These are phyloP conservation scores for Flaveria robusta DNA, from an alignment of 129 eudicot genomes.

Conservation along the genomic window DNA sequence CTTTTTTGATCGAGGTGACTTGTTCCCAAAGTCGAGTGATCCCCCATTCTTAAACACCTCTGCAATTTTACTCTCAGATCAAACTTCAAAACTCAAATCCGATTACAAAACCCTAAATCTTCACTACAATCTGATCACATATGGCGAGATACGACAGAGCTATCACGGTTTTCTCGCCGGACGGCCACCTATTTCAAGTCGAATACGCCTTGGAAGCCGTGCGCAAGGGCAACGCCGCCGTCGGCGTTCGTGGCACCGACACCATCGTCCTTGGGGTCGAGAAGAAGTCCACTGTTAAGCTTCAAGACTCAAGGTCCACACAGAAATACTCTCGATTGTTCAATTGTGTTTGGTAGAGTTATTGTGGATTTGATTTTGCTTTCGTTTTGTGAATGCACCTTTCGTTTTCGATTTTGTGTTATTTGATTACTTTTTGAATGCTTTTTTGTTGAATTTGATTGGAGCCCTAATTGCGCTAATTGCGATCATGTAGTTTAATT, in stretches of 20 bases:
- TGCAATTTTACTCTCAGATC: constrained; percentile 18
- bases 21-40: constrained; percentile 46
- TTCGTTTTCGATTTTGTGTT: constrained; percentile 3
- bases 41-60: constrained; percentile 11
- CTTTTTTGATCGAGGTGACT: constrained; percentile 32
- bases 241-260: constrained; percentile 81
- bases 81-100: not conserved
- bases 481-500: constrained; percentile 13
- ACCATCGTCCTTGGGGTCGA: constrained; percentile 74
- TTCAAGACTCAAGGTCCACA: constrained; percentile 70
- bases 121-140: not conserved
- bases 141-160: constrained; percentile 90
- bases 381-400: not conserved
- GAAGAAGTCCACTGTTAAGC: constrained; percentile 77
- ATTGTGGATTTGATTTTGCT: not conserved
- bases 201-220: constrained; percentile 88
- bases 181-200: constrained; percentile 80
- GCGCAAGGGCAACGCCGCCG: constrained; percentile 89
- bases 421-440: not conserved
- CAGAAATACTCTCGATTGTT: constrained; percentile 5
- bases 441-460: not conserved
- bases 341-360: constrained; percentile 1
- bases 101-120: not conserved
- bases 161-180: constrained; percentile 81
- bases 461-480: constrained; percentile 26